Evolutionary conservation across 2,329 filamentous ascomycete species (phyloP).

Genomic region (Colletotrichum sp.): DNA sequence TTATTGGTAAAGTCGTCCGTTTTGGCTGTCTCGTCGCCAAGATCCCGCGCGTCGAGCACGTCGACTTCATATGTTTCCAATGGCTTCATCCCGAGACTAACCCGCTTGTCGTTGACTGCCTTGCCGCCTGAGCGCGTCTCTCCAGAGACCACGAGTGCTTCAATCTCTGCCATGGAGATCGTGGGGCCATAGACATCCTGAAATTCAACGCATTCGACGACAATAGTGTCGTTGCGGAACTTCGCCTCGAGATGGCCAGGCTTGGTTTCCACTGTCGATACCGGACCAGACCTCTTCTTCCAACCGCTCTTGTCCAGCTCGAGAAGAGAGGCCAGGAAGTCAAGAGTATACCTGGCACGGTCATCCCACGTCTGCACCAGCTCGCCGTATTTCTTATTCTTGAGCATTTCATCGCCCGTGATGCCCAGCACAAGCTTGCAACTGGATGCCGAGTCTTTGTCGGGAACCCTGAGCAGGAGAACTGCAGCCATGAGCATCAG

Average conservation of each 20-base stretch:
- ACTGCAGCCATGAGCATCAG: conserved; percentile 89
- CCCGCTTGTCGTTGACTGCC: conserved; percentile 84
- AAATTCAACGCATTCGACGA: conserved; percentile 82
- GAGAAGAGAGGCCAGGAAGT: conserved; percentile 74
- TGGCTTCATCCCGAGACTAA: conserved; percentile 74
- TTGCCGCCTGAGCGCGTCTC: conserved; percentile 86
- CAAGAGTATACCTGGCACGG: conserved; percentile 71
- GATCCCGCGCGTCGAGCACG: conserved; percentile 75
- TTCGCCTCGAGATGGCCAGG: conserved; percentile 53
- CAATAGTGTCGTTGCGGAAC: conserved; percentile 65
- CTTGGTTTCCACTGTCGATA: conserved; percentile 23
- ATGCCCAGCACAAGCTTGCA: conserved; percentile 81
- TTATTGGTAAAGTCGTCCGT: conserved; percentile 76
- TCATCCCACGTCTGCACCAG: conserved; percentile 81
- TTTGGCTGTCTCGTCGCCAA: conserved; percentile 41
- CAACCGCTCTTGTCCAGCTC: conserved; percentile 47
- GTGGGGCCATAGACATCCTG: conserved; percentile 91
- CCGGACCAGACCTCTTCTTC: conserved; percentile 44
- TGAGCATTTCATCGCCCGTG: conserved; percentile 84
- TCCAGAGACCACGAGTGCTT: conserved; percentile 82
- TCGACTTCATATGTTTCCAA: conserved; percentile 89
- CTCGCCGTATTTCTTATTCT: conserved; percentile 87
- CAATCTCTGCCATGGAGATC: conserved; percentile 78
- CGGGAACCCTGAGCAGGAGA: conserved; percentile 67
- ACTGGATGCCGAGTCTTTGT: conserved; percentile 39